Percentiles rank a stretch among this genome's conserved stretches.
These are phyloP conservation scores for Diaporthe ilicicola DNA, from an alignment of 2,329 filamentous ascomycete species.

Conservation along the genomic window DNA sequence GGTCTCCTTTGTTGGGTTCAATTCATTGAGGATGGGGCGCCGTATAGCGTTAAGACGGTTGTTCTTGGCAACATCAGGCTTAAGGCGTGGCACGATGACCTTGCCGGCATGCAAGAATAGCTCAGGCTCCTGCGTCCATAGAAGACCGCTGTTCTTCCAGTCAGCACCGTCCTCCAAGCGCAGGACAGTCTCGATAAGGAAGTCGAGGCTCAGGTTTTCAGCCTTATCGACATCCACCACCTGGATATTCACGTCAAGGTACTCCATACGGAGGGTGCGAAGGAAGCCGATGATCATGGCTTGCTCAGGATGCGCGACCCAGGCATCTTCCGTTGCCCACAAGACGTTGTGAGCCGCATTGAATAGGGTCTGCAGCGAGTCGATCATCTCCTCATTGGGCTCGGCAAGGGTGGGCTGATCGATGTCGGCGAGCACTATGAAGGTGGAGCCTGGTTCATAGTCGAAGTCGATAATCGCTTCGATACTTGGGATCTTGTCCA, in stretches of 20 bases:
- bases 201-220: not conserved
- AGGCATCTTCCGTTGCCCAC: not conserved
- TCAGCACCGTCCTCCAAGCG: constrained; percentile 28
- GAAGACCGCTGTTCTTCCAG: constrained; percentile 10
- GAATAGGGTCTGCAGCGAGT: not conserved
- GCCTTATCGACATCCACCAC: constrained; percentile 35
- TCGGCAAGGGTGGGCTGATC: not conserved
- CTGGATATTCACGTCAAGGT: constrained; percentile 36
- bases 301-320: constrained; percentile 31
- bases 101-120: constrained; percentile 37
- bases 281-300: constrained; percentile 37
- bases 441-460: no score
- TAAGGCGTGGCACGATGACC: constrained; percentile 40
- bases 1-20: not conserved
- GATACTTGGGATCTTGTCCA: no score
- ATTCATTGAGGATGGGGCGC: constrained; percentile 26
- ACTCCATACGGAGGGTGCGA: constrained; percentile 35
- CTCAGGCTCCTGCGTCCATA: constrained; percentile 43
- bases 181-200: constrained; percentile 29
- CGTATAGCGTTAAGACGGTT: constrained; percentile 34
- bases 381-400: not conserved
- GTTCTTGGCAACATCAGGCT: constrained; percentile 29
- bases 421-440: no score
- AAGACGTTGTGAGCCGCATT: not conserved
- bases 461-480: no score